These are phyloP conservation scores for Tuber umbilicatum DNA, from an alignment of 495 filamentous ascomycete species.

Conservation along the genomic window DNA sequence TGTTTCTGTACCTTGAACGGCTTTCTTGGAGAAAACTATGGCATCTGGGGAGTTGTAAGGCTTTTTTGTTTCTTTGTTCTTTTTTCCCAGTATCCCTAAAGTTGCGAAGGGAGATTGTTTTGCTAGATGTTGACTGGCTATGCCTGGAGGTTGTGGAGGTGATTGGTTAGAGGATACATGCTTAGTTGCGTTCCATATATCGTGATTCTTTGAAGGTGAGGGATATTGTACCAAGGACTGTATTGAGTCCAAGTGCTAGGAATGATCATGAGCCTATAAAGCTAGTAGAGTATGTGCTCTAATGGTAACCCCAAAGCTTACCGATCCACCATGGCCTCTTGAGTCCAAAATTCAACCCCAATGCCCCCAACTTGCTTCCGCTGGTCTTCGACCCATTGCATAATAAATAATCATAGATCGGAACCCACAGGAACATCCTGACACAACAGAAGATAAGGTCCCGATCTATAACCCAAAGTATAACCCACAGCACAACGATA, in stretches of 20 bases:
- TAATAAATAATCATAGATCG: too few relatives aligned
- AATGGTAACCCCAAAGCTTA: too few relatives aligned
- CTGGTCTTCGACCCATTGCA: too few relatives aligned
- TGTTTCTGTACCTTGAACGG: constrained; percentile 58
- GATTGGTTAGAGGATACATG: background rate
- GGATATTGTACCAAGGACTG: background rate
- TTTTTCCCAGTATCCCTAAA: background rate
- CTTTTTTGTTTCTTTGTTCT: background rate
- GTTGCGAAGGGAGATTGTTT: background rate
- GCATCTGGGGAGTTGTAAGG: constrained; percentile 34
- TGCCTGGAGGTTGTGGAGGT: background rate
- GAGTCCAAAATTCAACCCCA: too few relatives aligned
- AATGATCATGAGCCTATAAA: too few relatives aligned
- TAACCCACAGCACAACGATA: too few relatives aligned
- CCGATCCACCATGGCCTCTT: too few relatives aligned
- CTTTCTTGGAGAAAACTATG: constrained; percentile 71
- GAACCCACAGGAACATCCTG: too few relatives aligned
- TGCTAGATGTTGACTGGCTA: background rate
- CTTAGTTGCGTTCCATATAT: background rate
- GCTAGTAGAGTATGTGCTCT: too few relatives aligned
- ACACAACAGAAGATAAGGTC: too few relatives aligned
- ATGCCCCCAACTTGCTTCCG: too few relatives aligned
- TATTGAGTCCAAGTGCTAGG: background rate
- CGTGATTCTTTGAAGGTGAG: background rate
- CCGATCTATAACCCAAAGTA: too few relatives aligned